Evolutionary conservation across 202 grass and related monocot species (phyloP).

Genomic region (Panicum virgatum): DNA sequence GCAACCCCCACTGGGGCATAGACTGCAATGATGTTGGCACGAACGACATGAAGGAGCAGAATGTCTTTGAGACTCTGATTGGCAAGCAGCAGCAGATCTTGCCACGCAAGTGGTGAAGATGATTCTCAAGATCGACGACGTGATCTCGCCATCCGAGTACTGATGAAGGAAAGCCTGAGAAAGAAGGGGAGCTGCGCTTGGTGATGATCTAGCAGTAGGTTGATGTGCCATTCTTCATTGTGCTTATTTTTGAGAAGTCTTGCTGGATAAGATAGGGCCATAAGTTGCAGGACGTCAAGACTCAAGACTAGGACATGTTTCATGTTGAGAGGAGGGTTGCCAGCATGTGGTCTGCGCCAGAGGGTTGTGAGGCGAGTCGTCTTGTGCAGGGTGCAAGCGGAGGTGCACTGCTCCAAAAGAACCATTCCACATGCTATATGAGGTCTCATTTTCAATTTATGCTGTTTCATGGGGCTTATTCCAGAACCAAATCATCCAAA

Average conservation of each 20-base stretch:
- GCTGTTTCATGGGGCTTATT: neutral
- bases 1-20: constrained; percentile 73
- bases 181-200: too few species aligned
- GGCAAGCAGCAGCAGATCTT: constrained; percentile 97
- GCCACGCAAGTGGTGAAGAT: constrained; percentile 97
- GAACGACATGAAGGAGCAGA: constrained; percentile 82
- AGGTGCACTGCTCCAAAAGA: too few species aligned
- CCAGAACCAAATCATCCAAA: neutral
- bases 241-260: too few species aligned
- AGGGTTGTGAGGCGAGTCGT: too few species aligned
- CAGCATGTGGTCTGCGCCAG: too few species aligned
- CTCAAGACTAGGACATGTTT: too few species aligned
- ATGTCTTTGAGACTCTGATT: constrained; percentile 92
- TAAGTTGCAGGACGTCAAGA: too few species aligned
- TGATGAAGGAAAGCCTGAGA: constrained; percentile 29
- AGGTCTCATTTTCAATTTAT: neutral
- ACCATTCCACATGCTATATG: neutral
- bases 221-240: too few species aligned
- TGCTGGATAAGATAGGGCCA: too few species aligned
- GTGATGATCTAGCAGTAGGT: too few species aligned
- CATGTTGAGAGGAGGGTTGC: too few species aligned
- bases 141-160: constrained; percentile 68
- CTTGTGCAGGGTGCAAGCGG: too few species aligned
- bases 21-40: constrained; percentile 96
- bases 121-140: constrained; percentile 97